phyloP scores from a whole-genome alignment of 768 basidiomycete species.

The Roridomyces roridus region DNA sequence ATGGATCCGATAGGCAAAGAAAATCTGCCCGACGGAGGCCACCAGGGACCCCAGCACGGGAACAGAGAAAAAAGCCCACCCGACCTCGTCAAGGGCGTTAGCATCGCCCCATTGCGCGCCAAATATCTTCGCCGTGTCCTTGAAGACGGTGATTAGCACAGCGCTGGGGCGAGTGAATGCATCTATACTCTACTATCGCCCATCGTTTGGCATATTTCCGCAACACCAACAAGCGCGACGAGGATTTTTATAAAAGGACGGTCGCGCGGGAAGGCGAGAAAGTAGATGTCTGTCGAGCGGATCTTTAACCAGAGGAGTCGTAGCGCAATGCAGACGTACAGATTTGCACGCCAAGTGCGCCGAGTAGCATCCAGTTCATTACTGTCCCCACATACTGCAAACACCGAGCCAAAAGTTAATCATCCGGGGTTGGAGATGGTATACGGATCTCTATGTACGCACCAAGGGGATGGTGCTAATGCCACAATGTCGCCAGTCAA shows the following conservation, averaged over 20 bases:
- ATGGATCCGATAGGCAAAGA: conserved; percentile 30
- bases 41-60: conserved; percentile 25
- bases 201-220: conserved; percentile 27
- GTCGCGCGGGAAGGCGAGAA: conserved; percentile 39
- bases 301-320: background rate
- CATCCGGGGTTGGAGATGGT: no score
- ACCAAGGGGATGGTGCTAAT: no score
- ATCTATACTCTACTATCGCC: conserved; percentile 23
- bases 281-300: conserved; percentile 30
- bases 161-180: no score
- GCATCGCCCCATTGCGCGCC: conserved; percentile 24
- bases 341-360: no score
- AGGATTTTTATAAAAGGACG: conserved; percentile 13
- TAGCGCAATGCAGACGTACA: background rate
- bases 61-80: conserved; percentile 25
- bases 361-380: conserved; percentile 2
- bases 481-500: no score
- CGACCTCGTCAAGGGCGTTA: conserved; percentile 16
- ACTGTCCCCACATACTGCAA: conserved; percentile 11
- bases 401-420: background rate
- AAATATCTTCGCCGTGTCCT: conserved; percentile 26
- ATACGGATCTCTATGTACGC: no score
- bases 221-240: conserved; percentile 23
- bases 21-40: conserved; percentile 26
- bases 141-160: no score